phyloP scores from a whole-genome alignment of 208 protist species.

The Acanthamoeba triangularis region DNA sequence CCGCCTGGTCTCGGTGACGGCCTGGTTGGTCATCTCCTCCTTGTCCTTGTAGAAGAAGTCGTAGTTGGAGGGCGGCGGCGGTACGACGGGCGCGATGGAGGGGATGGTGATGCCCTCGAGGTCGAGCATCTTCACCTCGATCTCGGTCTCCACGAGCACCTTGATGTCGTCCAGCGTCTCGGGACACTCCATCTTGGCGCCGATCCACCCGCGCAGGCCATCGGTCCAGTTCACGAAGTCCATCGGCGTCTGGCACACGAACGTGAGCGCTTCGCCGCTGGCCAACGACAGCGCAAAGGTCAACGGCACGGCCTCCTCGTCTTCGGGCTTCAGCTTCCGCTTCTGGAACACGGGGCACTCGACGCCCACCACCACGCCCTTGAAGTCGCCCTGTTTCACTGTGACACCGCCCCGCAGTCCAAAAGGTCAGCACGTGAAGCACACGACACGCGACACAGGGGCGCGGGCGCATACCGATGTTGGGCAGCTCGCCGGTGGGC shows the following conservation, averaged over 20 bases:
- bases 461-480: conserved; percentile 4
- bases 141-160: conserved; percentile 64
- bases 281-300: conserved; percentile 57
- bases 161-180: conserved; percentile 68
- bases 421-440: background rate
- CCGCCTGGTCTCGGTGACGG: conserved; percentile 30
- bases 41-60: conserved; percentile 74
- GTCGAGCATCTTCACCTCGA: conserved; percentile 77
- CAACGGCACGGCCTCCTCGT: conserved; percentile 12
- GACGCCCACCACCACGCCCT: conserved; percentile 57
- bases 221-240: conserved; percentile 78
- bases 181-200: conserved; percentile 34
- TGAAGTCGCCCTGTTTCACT: conserved; percentile 68
- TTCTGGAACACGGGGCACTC: conserved; percentile 80
- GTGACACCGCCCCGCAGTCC: background rate
- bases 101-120: conserved; percentile 82
- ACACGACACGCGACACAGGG: background rate
- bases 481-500: conserved; percentile 18
- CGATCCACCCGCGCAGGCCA: conserved; percentile 57
- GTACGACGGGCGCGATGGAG: conserved; percentile 71
- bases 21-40: conserved; percentile 73
- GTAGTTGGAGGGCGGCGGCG: conserved; percentile 72
- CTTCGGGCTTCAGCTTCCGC: conserved; percentile 74
- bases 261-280: conserved; percentile 24
- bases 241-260: conserved; percentile 21